phyloP scores from a whole-genome alignment of 176 grass and related monocot genomes.

The Dendrocalamus sinicus region DNA sequence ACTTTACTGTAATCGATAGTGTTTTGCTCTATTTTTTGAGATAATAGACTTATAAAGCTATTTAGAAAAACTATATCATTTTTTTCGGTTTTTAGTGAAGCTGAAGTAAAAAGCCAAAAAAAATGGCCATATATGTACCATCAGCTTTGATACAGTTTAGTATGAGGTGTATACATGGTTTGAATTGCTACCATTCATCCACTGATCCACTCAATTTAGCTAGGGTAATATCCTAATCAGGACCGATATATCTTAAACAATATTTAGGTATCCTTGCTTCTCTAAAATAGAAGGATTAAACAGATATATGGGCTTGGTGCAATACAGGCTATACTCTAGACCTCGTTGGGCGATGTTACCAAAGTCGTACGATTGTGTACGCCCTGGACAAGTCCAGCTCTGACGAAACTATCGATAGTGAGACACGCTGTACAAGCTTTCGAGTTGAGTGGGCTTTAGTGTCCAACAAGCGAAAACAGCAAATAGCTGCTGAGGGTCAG shows the following conservation, averaged over 20 bases:
- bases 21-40: too few species aligned
- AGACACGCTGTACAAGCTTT: not conserved
- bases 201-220: not conserved
- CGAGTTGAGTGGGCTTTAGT: not conserved
- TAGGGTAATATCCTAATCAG: too few species aligned
- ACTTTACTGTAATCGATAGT: accelerated
- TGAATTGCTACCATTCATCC: not conserved
- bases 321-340: not conserved
- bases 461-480: not conserved
- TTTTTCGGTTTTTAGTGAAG: too few species aligned
- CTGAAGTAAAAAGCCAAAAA: too few species aligned
- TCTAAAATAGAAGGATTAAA: not conserved
- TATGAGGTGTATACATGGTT: not conserved
- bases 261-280: not conserved
- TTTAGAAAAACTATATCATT: too few species aligned
- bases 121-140: not conserved
- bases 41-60: accelerated
- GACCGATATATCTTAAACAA: not conserved
- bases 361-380: not conserved
- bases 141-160: not conserved
- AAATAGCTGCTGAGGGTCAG: not conserved
- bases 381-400: not conserved
- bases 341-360: not conserved
- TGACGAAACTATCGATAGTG: not conserved
- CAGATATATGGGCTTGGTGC: not conserved